phyloP scores from a whole-genome alignment of 208 protist genomes.

The Angomonas deanei region DNA sequence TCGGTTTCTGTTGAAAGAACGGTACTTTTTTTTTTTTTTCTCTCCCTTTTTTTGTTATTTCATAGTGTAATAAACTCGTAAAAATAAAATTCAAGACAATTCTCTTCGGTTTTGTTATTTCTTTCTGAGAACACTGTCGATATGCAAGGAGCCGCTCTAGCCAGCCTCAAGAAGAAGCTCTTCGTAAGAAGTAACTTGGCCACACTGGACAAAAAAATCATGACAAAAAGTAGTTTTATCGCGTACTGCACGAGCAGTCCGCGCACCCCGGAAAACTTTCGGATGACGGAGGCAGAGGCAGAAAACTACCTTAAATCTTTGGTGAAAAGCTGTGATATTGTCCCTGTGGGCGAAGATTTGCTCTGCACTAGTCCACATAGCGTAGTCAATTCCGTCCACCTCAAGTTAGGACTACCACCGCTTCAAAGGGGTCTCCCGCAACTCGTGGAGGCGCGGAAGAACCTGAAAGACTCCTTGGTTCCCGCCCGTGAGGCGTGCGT shows the following conservation, averaged over 20 bases:
- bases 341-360: constrained; percentile 25
- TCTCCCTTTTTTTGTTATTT: too few relatives aligned
- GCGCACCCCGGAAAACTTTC: constrained; percentile 22
- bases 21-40: too few relatives aligned
- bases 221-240: constrained; percentile 30
- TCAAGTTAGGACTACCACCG: constrained; percentile 35
- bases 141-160: too few relatives aligned
- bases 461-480: background rate
- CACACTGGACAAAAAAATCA: constrained; percentile 15
- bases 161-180: constrained; percentile 13
- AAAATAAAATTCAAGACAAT: too few relatives aligned
- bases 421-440: constrained; percentile 13
- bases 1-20: too few relatives aligned
- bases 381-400: constrained; percentile 53
- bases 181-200: background rate
- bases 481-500: background rate
- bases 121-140: too few relatives aligned
- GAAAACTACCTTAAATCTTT: constrained; percentile 30
- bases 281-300: constrained; percentile 47
- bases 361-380: constrained; percentile 28
- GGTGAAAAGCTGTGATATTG: constrained; percentile 20
- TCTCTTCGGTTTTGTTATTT: too few relatives aligned
- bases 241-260: constrained; percentile 23
- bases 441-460: constrained; percentile 2
- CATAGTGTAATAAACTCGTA: too few relatives aligned